Evolutionary conservation across 805 yeast species (phyloP), one percentile per base, ranked within the genome.

Genomic region (Teunomyces kruisii): DNA sequence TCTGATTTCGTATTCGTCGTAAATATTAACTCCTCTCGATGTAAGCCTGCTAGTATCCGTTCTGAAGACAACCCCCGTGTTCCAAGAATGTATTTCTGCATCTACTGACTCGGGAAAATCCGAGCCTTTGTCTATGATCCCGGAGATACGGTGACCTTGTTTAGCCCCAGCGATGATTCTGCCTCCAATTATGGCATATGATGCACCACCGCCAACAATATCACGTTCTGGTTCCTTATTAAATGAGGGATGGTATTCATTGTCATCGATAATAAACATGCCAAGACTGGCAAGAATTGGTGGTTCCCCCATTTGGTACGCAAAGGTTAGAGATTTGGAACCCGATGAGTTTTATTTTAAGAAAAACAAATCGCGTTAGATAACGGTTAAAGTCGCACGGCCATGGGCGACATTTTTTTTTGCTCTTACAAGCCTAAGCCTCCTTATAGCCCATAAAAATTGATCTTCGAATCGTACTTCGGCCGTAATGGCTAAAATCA

Each of bases 191-290:
- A 83, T 78, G 1, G 90, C 90, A 61, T 78, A 91, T 0, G 92
- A 79, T 0, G 96, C 97, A 2, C 91, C 98, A 2, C 98, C 98
- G 0, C 98, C 98, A 39, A 88, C 72, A 6, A 91, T 73, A 58
- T 87, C 62, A 49, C 55, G 60, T 51, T 68, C 71, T 17, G 67
- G 54, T 32, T 46, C 50, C 52, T 72, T 44, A 46, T 67, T 41
- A 50, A 65, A 51, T 43, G 62, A 53, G 41, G 63, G 59, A 0
- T 79, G 75, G 55, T 79, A 82, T 45, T 79, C 82, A 53, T 90
- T 88, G 51, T 88, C 96, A 62, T 91, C 98, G 13, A 91, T 76
- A 56, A 92, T 89, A 65, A 89, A 86, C 88, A 91, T 84, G 38
- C 97, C 98, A 70, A 87, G 70, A 1, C 95, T 77, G 15, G 85